Evolutionary conservation across 1,284 basidiomycete species (phyloP), one percentile per base, ranked within the genome.

Genomic region (Cutaneotrichosporon dermatis): DNA sequence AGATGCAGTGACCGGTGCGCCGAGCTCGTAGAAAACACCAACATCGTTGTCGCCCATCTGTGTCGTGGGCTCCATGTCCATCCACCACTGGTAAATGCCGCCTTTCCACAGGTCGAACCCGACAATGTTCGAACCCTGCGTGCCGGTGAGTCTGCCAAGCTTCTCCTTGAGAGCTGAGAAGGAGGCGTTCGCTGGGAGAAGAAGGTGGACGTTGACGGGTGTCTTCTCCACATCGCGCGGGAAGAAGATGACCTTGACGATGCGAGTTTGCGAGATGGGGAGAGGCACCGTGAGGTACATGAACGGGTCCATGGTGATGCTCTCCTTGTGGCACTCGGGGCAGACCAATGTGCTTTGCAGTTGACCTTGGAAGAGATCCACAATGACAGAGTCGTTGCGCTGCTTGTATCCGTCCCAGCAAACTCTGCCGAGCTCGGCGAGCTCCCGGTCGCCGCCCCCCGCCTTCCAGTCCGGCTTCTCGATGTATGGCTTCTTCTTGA

Each of bases 321-420:
- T 98, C 62, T 97, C 88, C 85, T 97, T 98, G 63, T 84, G 73
- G 76, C 96, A 99, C 69, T 94, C 92, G 0, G 96, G 96, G 74
- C 96, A 99, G 1, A 96, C 87, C 8, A 99, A 80, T 0, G 95
- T 98, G 71, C 90, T 93, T 55, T 73, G 71, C 48, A 77, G 62
- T 58, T 98, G 96, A 10, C 96, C 96, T 76, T 99, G 96, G 80
- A 99, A 99, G 13, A 99, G 81, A 77, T 99, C 95, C 46, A 99
- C 96, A 66, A 99, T 97, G 51, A 98, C 92, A 68, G 91, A 94
- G 72, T 99, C 96, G 74, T 99, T 99, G 56, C 96, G 83, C 73
- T 86, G 84, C 85, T 94, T 91, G 79, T 99, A 99, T n/a, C 94
- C 92, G 40, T 95, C 88, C 96, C 96, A 99, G 55, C 91, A 93